Evolutionary conservation across 2,329 filamentous ascomycete genomes (phyloP).

Genomic region (Neofusicoccum laricinum): DNA sequence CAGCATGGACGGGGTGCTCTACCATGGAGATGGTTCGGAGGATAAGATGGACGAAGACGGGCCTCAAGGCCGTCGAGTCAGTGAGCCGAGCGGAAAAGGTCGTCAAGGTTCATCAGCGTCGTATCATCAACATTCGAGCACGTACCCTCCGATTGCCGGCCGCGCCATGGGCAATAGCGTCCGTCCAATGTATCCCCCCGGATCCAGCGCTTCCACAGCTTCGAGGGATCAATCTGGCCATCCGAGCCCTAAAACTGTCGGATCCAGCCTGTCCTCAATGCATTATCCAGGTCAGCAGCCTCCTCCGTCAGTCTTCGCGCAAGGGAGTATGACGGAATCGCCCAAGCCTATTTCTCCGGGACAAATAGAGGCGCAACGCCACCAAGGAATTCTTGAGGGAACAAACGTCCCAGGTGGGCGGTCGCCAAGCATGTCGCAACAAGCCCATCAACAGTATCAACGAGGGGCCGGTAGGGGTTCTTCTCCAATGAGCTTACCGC

Average conservation of each 20-base stretch:
- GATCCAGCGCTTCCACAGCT: conserved; percentile 21
- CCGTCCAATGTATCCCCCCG: conserved; percentile 36
- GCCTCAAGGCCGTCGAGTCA: conserved; percentile 55
- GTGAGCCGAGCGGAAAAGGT: conserved; percentile 70
- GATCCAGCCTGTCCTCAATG: conserved; percentile 34
- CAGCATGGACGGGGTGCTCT: conserved; percentile 63
- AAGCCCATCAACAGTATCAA: conserved; percentile 57
- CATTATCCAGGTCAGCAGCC: conserved; percentile 33
- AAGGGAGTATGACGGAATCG: conserved; percentile 76
- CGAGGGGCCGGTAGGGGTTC: conserved; percentile 58
- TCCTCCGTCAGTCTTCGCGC: conserved; percentile 61
- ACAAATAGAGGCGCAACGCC: conserved; percentile 49
- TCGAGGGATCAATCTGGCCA: conserved; percentile 40
- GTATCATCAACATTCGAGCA: conserved; percentile 67
- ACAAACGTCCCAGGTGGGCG: conserved; percentile 52
- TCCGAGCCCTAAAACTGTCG: conserved; percentile 36
- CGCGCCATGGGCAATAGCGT: conserved; percentile 27
- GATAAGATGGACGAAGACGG: conserved; percentile 57
- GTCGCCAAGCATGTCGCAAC: conserved; percentile 64
- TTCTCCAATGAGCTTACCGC: conserved; percentile 46
- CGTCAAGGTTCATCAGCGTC: conserved; percentile 53
- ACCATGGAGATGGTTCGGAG: conserved; percentile 53
- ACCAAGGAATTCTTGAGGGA: conserved; percentile 52
- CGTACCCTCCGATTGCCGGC: conserved; percentile 69
- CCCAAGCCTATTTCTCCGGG: conserved; percentile 79